phyloP scores from a whole-genome alignment of 1,284 basidiomycete species.

The Takashimella tepidaria region DNA sequence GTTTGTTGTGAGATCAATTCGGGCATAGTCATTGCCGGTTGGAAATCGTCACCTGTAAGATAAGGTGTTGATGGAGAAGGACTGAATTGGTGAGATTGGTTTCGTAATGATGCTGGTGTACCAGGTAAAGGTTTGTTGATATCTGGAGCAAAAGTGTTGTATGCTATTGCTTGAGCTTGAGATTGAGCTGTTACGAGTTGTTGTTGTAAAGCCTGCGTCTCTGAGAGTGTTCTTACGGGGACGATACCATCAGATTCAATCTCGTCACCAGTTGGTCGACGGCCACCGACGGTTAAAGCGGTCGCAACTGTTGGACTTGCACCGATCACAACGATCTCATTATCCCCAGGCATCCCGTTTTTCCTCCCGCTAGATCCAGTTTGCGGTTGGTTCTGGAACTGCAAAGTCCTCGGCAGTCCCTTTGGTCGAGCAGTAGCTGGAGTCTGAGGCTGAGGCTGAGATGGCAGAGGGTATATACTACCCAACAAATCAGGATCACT shows the following conservation, averaged over 20 bases:
- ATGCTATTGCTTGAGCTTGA: background rate
- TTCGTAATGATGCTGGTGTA: background rate
- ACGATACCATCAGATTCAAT: background rate
- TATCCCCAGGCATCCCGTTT: too few relatives aligned
- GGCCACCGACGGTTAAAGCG: background rate
- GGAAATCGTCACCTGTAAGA: background rate
- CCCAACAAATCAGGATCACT: background rate
- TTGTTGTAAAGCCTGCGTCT: background rate
- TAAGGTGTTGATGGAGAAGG: background rate
- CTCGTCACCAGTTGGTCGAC: background rate
- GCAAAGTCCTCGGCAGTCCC: background rate
- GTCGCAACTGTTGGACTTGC: background rate
- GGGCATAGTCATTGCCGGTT: conserved; percentile 6
- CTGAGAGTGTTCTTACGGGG: background rate
- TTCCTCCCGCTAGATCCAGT: too few relatives aligned
- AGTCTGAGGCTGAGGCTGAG: background rate
- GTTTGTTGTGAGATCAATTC: conserved; percentile 3
- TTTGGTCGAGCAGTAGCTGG: background rate
- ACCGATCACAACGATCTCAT: background rate
- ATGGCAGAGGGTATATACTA: background rate
- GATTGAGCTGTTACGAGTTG: background rate
- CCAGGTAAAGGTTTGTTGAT: background rate
- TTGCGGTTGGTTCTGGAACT: background rate
- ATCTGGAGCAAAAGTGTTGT: background rate
- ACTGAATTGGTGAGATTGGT: background rate